Evolutionary conservation across 345 rosid genomes (phyloP), one percentile per base, ranked within the genome.

Genomic region (Mallotus nudiflorus): DNA sequence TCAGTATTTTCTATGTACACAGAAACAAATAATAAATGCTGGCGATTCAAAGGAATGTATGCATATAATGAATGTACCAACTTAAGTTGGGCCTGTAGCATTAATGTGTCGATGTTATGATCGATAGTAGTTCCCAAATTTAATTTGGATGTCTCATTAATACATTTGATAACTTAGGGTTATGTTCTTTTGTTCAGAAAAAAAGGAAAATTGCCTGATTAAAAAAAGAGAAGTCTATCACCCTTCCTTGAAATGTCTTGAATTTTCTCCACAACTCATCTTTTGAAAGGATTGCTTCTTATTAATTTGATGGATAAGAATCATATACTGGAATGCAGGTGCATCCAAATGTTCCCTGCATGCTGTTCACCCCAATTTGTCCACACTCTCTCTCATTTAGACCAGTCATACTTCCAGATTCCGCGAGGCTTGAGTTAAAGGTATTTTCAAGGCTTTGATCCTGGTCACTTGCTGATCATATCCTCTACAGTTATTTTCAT

Each of bases 301-400:
- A 6, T 35, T 35, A 40, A 50, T 72, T 35, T 40, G 20, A 52
- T 4, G 11, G 20, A 56, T 16, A 8, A 59, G 16, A 49, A 9
- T 0, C 53, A 53, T 66, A 19, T 28, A 39, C 62, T 52, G 67
- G 48, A 77, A 74, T 54, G 83, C 87, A 95, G 99, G 97, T 95
- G 76, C 99, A 95, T 87, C 99, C 99, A 67, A 95, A 92, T 72
- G 97, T 95, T 83, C 97, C 99, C 48, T 95, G 99, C 80, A 95
- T 95, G 97, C 72, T 95, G 65, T 95, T 95, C 54, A 95, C 97
- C 13, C 99, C 99, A 59, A 95, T 92, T 85, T 95, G 97, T 61
- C 99, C 99, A 0, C 97, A 95, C 77, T 95, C 99, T 42, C 90
- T 95, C 68, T 95, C 99, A 31, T 94, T 94, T 80, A 87, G 97